phyloP scores from a whole-genome alignment of 2,329 filamentous ascomycete genomes.

The Geosmithia flava region DNA sequence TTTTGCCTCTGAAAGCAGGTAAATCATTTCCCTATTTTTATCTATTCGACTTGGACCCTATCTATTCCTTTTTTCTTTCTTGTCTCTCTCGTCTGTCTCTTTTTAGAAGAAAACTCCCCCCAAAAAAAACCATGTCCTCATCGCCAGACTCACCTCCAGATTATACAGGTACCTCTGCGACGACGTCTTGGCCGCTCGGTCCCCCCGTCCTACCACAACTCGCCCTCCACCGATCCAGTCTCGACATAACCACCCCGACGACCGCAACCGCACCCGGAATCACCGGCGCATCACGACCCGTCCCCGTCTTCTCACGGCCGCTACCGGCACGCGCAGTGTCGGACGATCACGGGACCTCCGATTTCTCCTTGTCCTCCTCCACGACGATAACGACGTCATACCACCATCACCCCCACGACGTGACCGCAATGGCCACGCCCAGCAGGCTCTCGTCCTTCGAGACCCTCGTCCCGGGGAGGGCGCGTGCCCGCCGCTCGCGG shows the following conservation, averaged over 20 bases:
- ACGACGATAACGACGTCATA: neutral
- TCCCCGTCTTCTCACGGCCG: neutral
- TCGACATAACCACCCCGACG: neutral
- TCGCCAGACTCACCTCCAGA: neutral
- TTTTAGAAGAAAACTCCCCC: no score
- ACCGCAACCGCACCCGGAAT: neutral
- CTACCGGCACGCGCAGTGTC: neutral
- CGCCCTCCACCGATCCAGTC: neutral
- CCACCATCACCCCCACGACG: neutral
- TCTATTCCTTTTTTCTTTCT: no score
- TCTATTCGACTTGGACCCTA: no score
- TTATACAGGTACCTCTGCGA: neutral
- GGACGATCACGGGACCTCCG: no score
- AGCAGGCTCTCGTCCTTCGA: neutral
- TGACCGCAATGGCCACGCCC: neutral
- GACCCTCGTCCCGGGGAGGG: neutral
- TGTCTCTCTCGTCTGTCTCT: no score
- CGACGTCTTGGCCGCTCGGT: neutral
- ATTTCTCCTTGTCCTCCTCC: neutral
- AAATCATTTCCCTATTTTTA: no score
- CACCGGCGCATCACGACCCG: no score
- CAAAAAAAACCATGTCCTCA: neutral
- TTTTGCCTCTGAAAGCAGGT: no score
- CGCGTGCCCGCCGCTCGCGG: neutral
- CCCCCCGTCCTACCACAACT: neutral